Conservation (phyloP, 2,329 filamentous ascomycete genomes). For the Metarhizium album region DNA sequence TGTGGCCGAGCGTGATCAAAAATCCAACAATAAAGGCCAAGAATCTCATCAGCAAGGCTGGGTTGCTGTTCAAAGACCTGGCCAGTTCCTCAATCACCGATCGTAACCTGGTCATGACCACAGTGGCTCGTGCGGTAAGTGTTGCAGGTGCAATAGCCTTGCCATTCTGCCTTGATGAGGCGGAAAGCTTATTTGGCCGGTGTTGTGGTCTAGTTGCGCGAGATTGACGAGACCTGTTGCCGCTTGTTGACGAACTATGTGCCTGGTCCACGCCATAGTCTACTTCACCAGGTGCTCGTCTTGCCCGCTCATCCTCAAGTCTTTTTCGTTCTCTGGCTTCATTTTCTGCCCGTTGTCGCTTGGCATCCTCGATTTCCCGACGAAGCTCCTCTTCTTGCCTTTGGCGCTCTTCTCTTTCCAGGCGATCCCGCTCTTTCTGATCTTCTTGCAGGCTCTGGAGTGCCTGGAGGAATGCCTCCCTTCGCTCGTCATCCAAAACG, state of each 20-base stretch:
- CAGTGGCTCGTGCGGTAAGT: conserved; percentile 36
- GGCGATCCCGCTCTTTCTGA: conserved; percentile 59
- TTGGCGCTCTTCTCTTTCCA: conserved; percentile 47
- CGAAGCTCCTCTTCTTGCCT: conserved; percentile 46
- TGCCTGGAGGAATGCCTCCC: conserved; percentile 80
- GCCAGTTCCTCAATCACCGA: conserved; percentile 40
- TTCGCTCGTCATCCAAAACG: conserved; percentile 81
- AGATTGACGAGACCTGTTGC: conserved; percentile 21
- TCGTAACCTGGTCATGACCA: conserved; percentile 42
- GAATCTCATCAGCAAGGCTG: conserved; percentile 46
- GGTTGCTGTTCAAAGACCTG: conserved; percentile 42
- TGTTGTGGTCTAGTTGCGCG: conserved; percentile 12
- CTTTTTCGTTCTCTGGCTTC: conserved; percentile 43
- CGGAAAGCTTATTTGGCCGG: conserved; percentile 15
- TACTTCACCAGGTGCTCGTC: conserved; percentile 45
- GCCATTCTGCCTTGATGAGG: conserved; percentile 17
- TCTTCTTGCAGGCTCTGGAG: conserved; percentile 78
- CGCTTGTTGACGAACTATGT: conserved; percentile 23
- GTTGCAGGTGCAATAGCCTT: conserved; percentile 23
- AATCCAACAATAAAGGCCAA: conserved; percentile 74
- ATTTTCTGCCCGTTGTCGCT: conserved; percentile 45
- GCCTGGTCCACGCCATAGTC: conserved; percentile 59
- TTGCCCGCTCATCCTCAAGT: conserved; percentile 41
- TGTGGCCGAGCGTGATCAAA: conserved; percentile 62
- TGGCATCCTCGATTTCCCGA: conserved; percentile 46